Base-by-base conservation (phyloP, 345 rosid genomes). In the Limnanthes douglasii region DNA sequence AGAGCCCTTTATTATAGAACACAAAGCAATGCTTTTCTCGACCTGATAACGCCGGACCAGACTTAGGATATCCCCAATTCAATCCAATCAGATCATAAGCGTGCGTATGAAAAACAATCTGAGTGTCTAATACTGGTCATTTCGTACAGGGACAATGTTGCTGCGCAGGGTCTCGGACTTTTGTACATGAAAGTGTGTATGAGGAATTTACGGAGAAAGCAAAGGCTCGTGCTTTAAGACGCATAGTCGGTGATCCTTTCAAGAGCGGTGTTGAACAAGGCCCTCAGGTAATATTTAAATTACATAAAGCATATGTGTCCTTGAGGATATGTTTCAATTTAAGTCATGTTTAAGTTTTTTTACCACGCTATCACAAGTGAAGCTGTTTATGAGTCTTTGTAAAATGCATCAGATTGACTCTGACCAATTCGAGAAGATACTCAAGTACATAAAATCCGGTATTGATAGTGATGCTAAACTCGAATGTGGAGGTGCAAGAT, bases 131-230 rank as follows among this genome's bases (percentile, higher is more conserved):
- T 19, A 19, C 16, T 35, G 18, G 23, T 29, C 42, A 10, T 29
- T 16, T 46, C n/a, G n/a, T 43, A 21, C 53, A 90, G 98, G 98
- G 98, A 5, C 98, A 90, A 67, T 84, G 98, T 51, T 90, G 98
- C 59, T 76, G 86, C 5, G 92, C 98, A 9, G 98, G 98, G 26
- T 90, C 96, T 42, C 86, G 96, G 0, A 90, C 98, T 38, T 90
- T 21, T 18, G 98, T 84, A 8, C 98, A 84, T 24, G 94, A 90
- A 53, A 60, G 58, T 34, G 68, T 79, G 16, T 79, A 88, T 4
- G 93, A 88, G 11, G 94, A 88, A 59, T 88, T 88, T 34, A 40
- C 79, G 6, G 93, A 76, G 72, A 88, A 88, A 59, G 54, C 97
- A 15, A 83, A 68, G 57, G 79, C 71, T 1, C 86, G 97, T 0